Conservation (phyloP, 1,139 yeast species). For the Lodderomyces oxycetoniae region DNA sequence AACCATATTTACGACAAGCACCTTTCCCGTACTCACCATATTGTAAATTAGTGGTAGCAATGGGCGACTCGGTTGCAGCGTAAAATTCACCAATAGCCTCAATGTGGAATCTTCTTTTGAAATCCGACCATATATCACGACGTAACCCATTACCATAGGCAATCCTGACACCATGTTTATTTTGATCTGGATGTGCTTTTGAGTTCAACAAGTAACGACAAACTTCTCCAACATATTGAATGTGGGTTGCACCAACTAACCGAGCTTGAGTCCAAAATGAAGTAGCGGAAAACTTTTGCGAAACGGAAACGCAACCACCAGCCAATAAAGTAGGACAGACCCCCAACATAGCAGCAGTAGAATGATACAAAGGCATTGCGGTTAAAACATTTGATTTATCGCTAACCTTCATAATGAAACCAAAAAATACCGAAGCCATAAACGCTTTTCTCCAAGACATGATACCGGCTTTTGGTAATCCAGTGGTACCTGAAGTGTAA, state of each 20-base stretch:
- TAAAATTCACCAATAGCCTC: constrained; percentile 83
- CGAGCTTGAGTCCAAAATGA: constrained; percentile 91
- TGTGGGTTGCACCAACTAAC: constrained; percentile 65
- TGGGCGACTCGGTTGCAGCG: constrained; percentile 91
- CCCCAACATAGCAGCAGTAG: constrained; percentile 89
- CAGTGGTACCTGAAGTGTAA: constrained; percentile 94
- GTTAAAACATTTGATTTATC: constrained; percentile 63
- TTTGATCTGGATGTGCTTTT: constrained; percentile 63
- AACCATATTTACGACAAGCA: constrained; percentile 83
- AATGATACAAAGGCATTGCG: constrained; percentile 94
- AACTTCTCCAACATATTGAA: constrained; percentile 94
- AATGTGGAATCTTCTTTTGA: constrained; percentile 73
- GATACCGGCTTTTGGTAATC: constrained; percentile 90
- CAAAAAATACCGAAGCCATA: constrained; percentile 68
- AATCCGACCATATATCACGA: constrained; percentile 83
- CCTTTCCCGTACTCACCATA: constrained; percentile 80
- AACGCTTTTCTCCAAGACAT: constrained; percentile 86
- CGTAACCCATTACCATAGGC: constrained; percentile 95
- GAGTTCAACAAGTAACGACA: constrained; percentile 80
- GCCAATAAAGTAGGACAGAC: constrained; percentile 62
- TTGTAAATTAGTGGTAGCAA: constrained; percentile 83
- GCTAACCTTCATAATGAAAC: constrained; percentile 61
- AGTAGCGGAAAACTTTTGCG: constrained; percentile 78
- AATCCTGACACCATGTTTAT: constrained; percentile 55
- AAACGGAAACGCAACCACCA: constrained; percentile 73